phyloP scores from a whole-genome alignment of 2,329 filamentous ascomycete genomes.

The Scedosporium dehoogii region DNA sequence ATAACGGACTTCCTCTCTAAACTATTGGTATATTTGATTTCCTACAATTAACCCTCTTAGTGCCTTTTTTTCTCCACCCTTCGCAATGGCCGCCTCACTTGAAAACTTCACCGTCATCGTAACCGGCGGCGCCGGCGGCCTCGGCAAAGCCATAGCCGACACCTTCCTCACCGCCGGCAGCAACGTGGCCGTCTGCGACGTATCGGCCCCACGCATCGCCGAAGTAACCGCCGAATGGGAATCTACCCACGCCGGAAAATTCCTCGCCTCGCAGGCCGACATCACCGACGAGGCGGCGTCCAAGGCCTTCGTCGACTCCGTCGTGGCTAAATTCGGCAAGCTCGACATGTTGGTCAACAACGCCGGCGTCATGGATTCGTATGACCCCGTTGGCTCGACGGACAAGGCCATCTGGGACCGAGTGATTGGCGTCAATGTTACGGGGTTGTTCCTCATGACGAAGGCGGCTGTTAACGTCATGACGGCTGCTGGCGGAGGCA shows the following conservation, averaged over 20 bases:
- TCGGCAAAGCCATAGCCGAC: slow-evolving; percentile 33
- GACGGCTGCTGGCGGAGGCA: slow-evolving; percentile 22
- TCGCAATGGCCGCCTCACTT: slow-evolving; percentile 14
- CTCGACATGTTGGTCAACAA: slow-evolving; percentile 49
- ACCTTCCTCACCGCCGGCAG: slow-evolving; percentile 29
- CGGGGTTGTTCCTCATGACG: slow-evolving; percentile 40
- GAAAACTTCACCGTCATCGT: slow-evolving; percentile 28
- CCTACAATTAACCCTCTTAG: neutral
- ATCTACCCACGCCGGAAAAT: neutral
- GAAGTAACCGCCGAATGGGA: neutral
- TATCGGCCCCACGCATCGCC: slow-evolving; percentile 2
- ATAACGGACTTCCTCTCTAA: no score
- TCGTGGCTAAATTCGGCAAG: slow-evolving; percentile 15
- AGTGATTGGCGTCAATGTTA: slow-evolving; percentile 46
- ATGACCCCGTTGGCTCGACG: slow-evolving; percentile 39
- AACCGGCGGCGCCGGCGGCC: slow-evolving; percentile 31
- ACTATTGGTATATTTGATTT: no score
- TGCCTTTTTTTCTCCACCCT: neutral
- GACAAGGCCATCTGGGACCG: slow-evolving; percentile 38
- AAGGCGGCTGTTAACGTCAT: slow-evolving; percentile 35
- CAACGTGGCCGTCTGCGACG: slow-evolving; percentile 9
- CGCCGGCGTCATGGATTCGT: slow-evolving; percentile 46
- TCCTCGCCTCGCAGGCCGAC: slow-evolving; percentile 1
- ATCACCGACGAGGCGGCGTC: slow-evolving; percentile 6
- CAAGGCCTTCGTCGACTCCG: slow-evolving; percentile 1